Evolutionary conservation across 2,329 filamentous ascomycete species (phyloP).

Genomic region (Cadophora gregata): DNA sequence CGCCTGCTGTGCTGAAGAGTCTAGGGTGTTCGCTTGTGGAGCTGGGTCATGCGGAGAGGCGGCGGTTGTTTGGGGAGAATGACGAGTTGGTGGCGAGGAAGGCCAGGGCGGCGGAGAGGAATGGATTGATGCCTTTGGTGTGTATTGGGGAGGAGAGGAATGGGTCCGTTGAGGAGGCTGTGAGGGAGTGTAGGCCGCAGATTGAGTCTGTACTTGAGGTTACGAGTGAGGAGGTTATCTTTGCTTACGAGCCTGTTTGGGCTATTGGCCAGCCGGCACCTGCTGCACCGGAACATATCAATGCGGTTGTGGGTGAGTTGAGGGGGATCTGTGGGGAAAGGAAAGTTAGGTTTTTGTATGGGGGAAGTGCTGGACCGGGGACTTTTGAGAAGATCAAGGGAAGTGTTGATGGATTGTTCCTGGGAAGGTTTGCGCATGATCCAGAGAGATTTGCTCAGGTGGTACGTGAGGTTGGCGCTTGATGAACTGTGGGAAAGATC

Average conservation of each 20-base stretch:
- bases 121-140: slow-evolving; percentile 77
- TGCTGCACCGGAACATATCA: slow-evolving; percentile 74
- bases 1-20: slow-evolving; percentile 68
- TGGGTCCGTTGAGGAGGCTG: slow-evolving; percentile 60
- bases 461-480: slow-evolving; percentile 63
- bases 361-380: slow-evolving; percentile 82
- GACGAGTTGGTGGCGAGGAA: slow-evolving; percentile 71
- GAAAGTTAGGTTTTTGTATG: slow-evolving; percentile 75
- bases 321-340: slow-evolving; percentile 63
- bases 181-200: slow-evolving; percentile 70
- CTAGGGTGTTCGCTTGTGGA: slow-evolving; percentile 77
- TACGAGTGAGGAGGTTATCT: slow-evolving; percentile 67
- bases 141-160: slow-evolving; percentile 76
- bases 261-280: slow-evolving; percentile 79
- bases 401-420: slow-evolving; percentile 79
- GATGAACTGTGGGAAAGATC: neutral
- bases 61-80: slow-evolving; percentile 76
- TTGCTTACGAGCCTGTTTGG: slow-evolving; percentile 91
- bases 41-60: slow-evolving; percentile 80
- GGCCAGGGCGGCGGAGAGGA: slow-evolving; percentile 68
- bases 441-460: slow-evolving; percentile 73
- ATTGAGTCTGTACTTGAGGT: slow-evolving; percentile 66
- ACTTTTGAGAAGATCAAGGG: slow-evolving; percentile 71
- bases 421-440: slow-evolving; percentile 83
- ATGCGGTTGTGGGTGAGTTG: slow-evolving; percentile 56